Evolutionary conservation across 1,139 yeast genomes (phyloP).

Genomic region (Fermentozyma sake): DNA sequence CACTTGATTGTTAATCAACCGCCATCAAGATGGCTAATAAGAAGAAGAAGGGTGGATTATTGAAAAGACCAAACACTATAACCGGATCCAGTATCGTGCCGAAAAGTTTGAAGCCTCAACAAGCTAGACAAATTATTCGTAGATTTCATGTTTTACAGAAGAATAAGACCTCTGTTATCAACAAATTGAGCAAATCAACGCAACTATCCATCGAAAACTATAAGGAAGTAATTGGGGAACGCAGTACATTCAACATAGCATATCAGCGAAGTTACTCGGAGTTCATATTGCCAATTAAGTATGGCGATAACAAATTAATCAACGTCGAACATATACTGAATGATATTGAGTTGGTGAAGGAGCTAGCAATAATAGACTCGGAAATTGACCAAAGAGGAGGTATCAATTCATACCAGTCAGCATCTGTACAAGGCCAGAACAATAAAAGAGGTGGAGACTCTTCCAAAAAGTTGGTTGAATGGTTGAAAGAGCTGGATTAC

Average conservation of each 20-base stretch:
- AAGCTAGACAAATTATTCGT: conserved; percentile 63
- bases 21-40: conserved; percentile 3
- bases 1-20: not conserved
- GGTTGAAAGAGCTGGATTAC: conserved; percentile 42
- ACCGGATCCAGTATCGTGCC: conserved; percentile 17
- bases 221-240: conserved; percentile 5
- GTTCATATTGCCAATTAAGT: too few species aligned
- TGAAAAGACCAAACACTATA: conserved; percentile 9
- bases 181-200: too few species aligned
- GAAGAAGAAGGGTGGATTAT: conserved; percentile 7
- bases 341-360: conserved; percentile 18
- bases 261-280: not conserved
- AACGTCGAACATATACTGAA: too few species aligned
- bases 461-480: conserved; percentile 64
- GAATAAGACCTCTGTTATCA: too few species aligned
- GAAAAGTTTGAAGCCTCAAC: conserved; percentile 54
- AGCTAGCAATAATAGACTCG: conserved; percentile 52
- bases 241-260: too few species aligned
- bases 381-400: conserved; percentile 68
- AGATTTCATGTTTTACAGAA: conserved; percentile 63
- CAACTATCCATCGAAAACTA: conserved; percentile 26
- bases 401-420: conserved; percentile 70
- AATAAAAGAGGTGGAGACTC: conserved; percentile 84
- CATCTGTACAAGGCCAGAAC: conserved; percentile 82
- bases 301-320: too few species aligned